Evolutionary conservation across 345 rosid species (phyloP).

Genomic region (Turritis glabra): DNA sequence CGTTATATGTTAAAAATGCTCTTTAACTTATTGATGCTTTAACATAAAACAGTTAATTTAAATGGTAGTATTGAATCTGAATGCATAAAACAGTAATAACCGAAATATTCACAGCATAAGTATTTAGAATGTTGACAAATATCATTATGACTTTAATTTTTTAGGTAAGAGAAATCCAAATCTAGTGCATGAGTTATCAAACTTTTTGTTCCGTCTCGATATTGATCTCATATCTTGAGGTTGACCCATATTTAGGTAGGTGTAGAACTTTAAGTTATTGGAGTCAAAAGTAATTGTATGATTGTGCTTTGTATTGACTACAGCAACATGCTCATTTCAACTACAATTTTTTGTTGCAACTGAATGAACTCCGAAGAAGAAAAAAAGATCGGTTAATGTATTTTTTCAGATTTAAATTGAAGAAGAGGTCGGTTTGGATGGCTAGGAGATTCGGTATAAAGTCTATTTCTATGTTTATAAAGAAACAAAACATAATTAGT

Average conservation of each 20-base stretch:
- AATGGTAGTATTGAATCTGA: background rate
- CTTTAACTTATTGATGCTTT: background rate
- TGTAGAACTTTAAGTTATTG: constrained; percentile 17
- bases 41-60: background rate
- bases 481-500: too few species aligned
- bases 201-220: constrained; percentile 16
- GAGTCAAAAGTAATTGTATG: background rate
- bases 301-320: constrained; percentile 3
- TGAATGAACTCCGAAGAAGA: too few species aligned
- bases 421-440: too few species aligned
- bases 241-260: constrained; percentile 16
- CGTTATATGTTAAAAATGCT: too few species aligned
- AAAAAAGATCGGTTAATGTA: too few species aligned
- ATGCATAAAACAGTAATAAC: background rate
- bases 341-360: too few species aligned
- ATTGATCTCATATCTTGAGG: constrained; percentile 14
- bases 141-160: background rate
- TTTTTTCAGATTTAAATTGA: too few species aligned
- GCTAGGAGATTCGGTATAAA: too few species aligned
- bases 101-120: background rate
- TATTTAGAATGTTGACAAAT: background rate
- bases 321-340: background rate
- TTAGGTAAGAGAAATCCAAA: constrained; percentile 17
- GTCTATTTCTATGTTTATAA: too few species aligned
- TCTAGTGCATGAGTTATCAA: background rate